These are phyloP conservation scores for Raffaelea arxii DNA, from an alignment of 2,329 filamentous ascomycete genomes.

Conservation along the genomic window DNA sequence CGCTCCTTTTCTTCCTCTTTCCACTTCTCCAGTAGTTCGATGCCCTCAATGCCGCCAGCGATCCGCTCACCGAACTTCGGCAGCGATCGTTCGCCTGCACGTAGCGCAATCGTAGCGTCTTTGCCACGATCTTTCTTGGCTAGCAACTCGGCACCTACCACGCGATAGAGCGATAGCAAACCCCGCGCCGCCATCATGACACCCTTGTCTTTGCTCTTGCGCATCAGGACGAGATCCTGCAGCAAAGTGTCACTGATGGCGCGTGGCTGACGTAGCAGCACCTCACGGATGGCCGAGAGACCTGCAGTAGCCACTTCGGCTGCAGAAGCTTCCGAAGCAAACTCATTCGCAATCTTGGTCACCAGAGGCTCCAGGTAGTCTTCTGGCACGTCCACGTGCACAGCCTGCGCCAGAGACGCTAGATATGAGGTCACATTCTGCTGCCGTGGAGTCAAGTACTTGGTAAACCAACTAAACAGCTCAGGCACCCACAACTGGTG, in stretches of 20 bases:
- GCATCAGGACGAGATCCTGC: constrained; percentile 91
- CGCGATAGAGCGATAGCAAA: constrained; percentile 79
- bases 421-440: constrained; percentile 87
- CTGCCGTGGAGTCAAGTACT: constrained; percentile 76
- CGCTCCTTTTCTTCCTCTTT: constrained; percentile 80
- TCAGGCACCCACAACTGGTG: constrained; percentile 85
- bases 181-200: constrained; percentile 98
- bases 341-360: constrained; percentile 95
- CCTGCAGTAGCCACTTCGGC: constrained; percentile 81
- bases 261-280: constrained; percentile 86
- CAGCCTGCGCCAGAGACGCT: constrained; percentile 83
- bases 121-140: constrained; percentile 87
- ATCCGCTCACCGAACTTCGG: constrained; percentile 76
- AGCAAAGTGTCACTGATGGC: constrained; percentile 94
- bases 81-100: constrained; percentile 63
- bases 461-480: constrained; percentile 94
- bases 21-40: constrained; percentile 86
- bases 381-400: constrained; percentile 83
- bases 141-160: constrained; percentile 81
- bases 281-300: constrained; percentile 88
- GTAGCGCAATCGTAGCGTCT: constrained; percentile 72
- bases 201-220: constrained; percentile 96
- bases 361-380: constrained; percentile 85
- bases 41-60: constrained; percentile 73
- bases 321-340: constrained; percentile 89